Evolutionary conservation across 176 grass and related monocot genomes (phyloP), one percentile per base, ranked within the genome.

Genomic region (Cymbopogon citratus): DNA sequence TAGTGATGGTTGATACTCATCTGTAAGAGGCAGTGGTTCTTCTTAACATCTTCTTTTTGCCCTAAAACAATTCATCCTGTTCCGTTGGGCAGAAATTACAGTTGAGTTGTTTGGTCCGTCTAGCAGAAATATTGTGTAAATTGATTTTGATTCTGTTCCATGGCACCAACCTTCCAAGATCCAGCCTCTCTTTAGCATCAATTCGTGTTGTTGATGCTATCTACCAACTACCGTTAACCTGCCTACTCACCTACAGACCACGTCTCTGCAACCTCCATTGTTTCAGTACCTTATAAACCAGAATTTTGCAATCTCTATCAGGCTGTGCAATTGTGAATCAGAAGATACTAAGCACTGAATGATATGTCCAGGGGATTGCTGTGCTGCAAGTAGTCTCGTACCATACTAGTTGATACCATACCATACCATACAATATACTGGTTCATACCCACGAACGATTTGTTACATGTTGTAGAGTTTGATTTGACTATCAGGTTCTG

Each of bases 221-320:
- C 25, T 63, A 63, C 33, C 66, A 5, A n/a, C 10, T 12, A 3
- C 0, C 69, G 56, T 63, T 59, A 60, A 25, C 46, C 61, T 31
- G 57, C 5, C 36, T 63, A 14, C 60, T 63, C 60, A 28, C 60
- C 60, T 63, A 24, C 7, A 62, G 24, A 11, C 1, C 26, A 59
- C 24, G 65, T 21, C 31, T 52, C 64, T 10, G 43, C 3, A 8
- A 3, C 14, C n/a, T 62, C 11, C 7, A 51, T 43, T 2, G 18
- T 80, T 75, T 69, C 27, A 7, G 63, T 34, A n/a, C 70, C 77
- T 33, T 64, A 76, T n/a, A n/a, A n/a, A n/a, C n/a, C n/a, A n/a
- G n/a, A 34, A 34, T 34, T 34, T 34, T 34, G 33, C 33, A 34
- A 34, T 34, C 33, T 34, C 14, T 44, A 39, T 39, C 38, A 18